These are phyloP conservation scores for Hygrophila difformis DNA, from an alignment of 257 asterid genomes.

Conservation along the genomic window DNA sequence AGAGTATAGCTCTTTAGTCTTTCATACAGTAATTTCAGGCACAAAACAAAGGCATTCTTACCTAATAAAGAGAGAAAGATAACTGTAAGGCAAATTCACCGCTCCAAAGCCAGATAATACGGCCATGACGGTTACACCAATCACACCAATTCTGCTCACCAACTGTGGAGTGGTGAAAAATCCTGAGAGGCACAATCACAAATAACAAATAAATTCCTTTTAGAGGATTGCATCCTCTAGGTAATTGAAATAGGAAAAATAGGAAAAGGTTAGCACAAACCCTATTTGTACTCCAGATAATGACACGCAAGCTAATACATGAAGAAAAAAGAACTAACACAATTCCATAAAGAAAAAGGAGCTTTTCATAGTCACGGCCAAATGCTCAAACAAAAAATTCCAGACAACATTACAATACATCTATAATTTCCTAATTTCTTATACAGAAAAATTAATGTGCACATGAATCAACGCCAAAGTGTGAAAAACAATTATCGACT, in stretches of 20 bases:
- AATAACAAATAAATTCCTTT: slow-evolving; percentile 7
- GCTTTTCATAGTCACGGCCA: slow-evolving; percentile 1
- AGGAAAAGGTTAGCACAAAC: neutral
- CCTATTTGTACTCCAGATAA: neutral
- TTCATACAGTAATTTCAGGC: slow-evolving; percentile 16
- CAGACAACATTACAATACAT: neutral
- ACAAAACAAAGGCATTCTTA: slow-evolving; percentile 26
- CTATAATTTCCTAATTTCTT: neutral
- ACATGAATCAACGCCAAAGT: neutral
- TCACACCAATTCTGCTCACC: slow-evolving; percentile 96
- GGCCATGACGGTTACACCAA: slow-evolving; percentile 97
- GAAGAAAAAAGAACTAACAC: slow-evolving; percentile 6
- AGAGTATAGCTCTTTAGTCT: slow-evolving; percentile 5
- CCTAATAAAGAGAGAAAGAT: slow-evolving; percentile 94
- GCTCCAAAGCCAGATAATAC: slow-evolving; percentile 98
- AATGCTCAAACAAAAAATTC: slow-evolving; percentile 6
- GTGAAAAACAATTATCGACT: neutral
- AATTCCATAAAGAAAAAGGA: slow-evolving; percentile 6
- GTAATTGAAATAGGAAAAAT: neutral
- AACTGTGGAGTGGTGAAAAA: slow-evolving; percentile 94
- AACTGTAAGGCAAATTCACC: slow-evolving; percentile 94
- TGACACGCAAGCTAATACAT: neutral
- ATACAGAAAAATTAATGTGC: neutral
- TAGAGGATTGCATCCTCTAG: neutral
- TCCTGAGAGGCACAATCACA: slow-evolving; percentile 39